Conservation (phyloP, 2,329 filamentous ascomycete species). For the Phoma sp. region DNA sequence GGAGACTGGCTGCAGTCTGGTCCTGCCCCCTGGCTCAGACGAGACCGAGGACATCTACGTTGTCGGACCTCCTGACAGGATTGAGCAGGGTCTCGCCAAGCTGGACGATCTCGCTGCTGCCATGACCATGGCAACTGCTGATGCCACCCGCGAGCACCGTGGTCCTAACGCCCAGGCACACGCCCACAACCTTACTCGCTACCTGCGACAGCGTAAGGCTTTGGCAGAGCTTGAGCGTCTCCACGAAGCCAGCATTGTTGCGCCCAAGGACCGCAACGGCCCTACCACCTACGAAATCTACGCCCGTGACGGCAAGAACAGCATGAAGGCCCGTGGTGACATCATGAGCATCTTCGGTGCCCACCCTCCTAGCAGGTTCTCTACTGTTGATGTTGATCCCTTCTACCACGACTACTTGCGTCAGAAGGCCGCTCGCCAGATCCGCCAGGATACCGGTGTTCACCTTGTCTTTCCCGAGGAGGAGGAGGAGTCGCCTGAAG, state of each 20-base stretch:
- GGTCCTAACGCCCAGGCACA: slow-evolving; percentile 76
- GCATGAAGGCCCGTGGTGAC: slow-evolving; percentile 74
- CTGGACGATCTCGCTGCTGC: slow-evolving; percentile 87
- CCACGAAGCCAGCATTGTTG: slow-evolving; percentile 86
- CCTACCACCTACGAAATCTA: slow-evolving; percentile 87
- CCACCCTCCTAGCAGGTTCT: slow-evolving; percentile 75
- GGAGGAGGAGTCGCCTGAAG: slow-evolving; percentile 63
- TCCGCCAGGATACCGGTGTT: slow-evolving; percentile 74
- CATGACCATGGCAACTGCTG: slow-evolving; percentile 84
- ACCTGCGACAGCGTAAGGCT: slow-evolving; percentile 80
- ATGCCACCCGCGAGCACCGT: slow-evolving; percentile 80
- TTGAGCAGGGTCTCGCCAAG: slow-evolving; percentile 77
- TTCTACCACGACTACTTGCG: slow-evolving; percentile 79
- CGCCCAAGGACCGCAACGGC: slow-evolving; percentile 71
- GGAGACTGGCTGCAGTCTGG: slow-evolving; percentile 87
- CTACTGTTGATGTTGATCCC: slow-evolving; percentile 71
- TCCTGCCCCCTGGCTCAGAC: slow-evolving; percentile 76
- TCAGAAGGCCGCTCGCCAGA: slow-evolving; percentile 65
- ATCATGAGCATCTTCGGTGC: slow-evolving; percentile 75
- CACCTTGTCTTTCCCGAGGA: slow-evolving; percentile 73
- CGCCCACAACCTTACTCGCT: slow-evolving; percentile 84
- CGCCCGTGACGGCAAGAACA: slow-evolving; percentile 83
- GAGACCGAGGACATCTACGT: slow-evolving; percentile 86
- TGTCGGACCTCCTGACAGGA: slow-evolving; percentile 75
- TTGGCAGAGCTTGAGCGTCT: slow-evolving; percentile 80